Evolutionary conservation across 208 protist species (phyloP), one percentile per base, ranked within the genome.

Genomic region (Balamuthia mandrillaris): DNA sequence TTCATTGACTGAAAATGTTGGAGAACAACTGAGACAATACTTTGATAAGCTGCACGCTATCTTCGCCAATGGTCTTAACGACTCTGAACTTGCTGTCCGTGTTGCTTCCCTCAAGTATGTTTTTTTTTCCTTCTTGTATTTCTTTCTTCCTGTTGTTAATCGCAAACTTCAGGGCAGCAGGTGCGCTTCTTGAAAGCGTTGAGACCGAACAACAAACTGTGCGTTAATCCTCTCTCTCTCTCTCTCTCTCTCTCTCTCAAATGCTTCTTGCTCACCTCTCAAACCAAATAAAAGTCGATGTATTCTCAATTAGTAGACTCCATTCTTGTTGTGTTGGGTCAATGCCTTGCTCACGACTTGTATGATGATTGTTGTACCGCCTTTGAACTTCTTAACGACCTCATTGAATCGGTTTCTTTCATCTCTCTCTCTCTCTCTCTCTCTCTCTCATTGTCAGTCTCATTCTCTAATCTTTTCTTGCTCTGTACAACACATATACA

Each of bases 31-130:
- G 24, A 42, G 70, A 79, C 70, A 42, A 41, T 49, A 79, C 70
- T 60, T 49, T 29, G 60, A 79, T 31, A 79, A 27, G 47, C 70
- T 79, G 21, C 60, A 79, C 45, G 60, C 14, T 14, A 79, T 79
- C 12, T 79, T 79, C 18, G 70, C 70, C 70, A 79, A 60, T 42
- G 70, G 70, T 39, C 70, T 79, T 18, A 79, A 27, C 18, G 70
- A 79, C 18, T n/a, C 70, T 27, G 70, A 52, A 9, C 35, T 18
- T 33, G 9, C 27, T n/a, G 70, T 79, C 24, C 70, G 70, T 0
- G 29, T 79, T 58, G 70, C 70, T 5, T 79, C 70, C 45, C 70
- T 79, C 70, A 79, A 79, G 70, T 79, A 31, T 21, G 70, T 74
- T 2, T 1, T 7, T 14, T 1, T 31, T 44, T 24, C 35, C 10